Percentiles rank a stretch among this genome's conserved stretches.
Conservation (phyloP, 768 basidiomycete species). For the Russula griseocarnosa region DNA sequence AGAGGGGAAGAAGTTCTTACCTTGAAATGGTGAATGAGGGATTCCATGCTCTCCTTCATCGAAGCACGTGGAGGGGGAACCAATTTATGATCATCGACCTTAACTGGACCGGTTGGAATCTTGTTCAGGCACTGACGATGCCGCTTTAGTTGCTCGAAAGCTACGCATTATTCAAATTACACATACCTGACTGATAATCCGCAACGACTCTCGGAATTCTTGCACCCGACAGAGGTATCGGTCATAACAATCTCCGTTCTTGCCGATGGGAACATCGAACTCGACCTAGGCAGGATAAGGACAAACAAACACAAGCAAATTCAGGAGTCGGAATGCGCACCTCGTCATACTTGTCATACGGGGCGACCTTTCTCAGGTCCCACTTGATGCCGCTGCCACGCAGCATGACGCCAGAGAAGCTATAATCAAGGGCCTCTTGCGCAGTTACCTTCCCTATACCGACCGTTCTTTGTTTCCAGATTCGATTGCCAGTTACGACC, state of each 20-base stretch:
- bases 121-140: constrained; percentile 82
- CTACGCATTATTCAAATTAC: background rate
- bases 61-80: constrained; percentile 92
- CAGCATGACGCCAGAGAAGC: constrained; percentile 96
- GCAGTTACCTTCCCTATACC: constrained; percentile 89
- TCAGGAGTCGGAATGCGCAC: constrained; percentile 34
- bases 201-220: constrained; percentile 93
- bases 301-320: constrained; percentile 29
- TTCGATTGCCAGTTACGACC: constrained; percentile 94
- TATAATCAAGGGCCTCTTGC: constrained; percentile 86
- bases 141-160: background rate
- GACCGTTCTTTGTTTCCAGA: constrained; percentile 95
- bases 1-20: constrained; percentile 35
- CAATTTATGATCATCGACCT: constrained; percentile 96
- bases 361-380: constrained; percentile 88
- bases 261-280: constrained; percentile 95
- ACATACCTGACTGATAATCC: constrained; percentile 74
- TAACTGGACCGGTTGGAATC: constrained; percentile 88
- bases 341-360: constrained; percentile 97
- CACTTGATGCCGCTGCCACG: constrained; percentile 90
- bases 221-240: constrained; percentile 97
- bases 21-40: constrained; percentile 98
- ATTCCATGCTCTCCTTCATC: constrained; percentile 99
- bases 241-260: constrained; percentile 97
- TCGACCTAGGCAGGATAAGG: constrained; percentile 58